Conservation (phyloP, 192 early-diverging fungal species). For the Coemansia aciculifera region DNA sequence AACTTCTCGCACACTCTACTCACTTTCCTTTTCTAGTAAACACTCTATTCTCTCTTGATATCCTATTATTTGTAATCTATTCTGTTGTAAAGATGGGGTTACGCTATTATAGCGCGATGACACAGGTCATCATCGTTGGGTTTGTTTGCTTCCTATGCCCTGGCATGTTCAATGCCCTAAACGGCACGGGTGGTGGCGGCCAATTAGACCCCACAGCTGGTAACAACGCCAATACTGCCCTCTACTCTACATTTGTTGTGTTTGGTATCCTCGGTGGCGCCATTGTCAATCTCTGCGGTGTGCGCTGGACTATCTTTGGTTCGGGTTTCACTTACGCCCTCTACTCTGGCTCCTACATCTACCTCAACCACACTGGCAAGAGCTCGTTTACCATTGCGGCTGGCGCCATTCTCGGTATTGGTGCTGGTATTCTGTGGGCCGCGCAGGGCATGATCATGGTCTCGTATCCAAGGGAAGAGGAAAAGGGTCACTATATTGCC, state of each 20-base stretch:
- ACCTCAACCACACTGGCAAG: constrained; percentile 61
- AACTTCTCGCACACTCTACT: neutral
- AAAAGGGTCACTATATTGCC: constrained; percentile 80
- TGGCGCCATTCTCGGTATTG: constrained; percentile 79
- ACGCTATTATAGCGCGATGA: constrained; percentile 61
- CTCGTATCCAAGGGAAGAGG: constrained; percentile 79
- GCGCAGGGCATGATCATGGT: constrained; percentile 84
- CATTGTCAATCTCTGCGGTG: constrained; percentile 78
- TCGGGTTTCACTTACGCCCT: constrained; percentile 72
- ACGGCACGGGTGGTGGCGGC: constrained; percentile 68
- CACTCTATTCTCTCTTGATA: neutral
- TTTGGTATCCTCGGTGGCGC: constrained; percentile 75
- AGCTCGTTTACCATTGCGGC: constrained; percentile 68
- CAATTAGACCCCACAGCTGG: constrained; percentile 61
- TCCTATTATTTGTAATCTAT: neutral
- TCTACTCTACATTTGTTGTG: constrained; percentile 76
- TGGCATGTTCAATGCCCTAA: constrained; percentile 77
- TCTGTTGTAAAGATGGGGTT: constrained; percentile 9
- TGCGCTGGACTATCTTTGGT: constrained; percentile 65
- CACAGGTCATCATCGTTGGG: constrained; percentile 69
- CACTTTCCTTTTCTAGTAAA: neutral
- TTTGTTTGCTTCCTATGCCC: constrained; percentile 78
- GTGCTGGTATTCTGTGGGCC: constrained; percentile 79
- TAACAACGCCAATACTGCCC: constrained; percentile 75
- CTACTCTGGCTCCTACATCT: constrained; percentile 74